A percentile compares a stretch with the other conserved stretches of the same genome.
These are phyloP conservation scores for Blastocystis sp. DNA, from an alignment of 352 stramenopile species.

Conservation along the genomic window DNA sequence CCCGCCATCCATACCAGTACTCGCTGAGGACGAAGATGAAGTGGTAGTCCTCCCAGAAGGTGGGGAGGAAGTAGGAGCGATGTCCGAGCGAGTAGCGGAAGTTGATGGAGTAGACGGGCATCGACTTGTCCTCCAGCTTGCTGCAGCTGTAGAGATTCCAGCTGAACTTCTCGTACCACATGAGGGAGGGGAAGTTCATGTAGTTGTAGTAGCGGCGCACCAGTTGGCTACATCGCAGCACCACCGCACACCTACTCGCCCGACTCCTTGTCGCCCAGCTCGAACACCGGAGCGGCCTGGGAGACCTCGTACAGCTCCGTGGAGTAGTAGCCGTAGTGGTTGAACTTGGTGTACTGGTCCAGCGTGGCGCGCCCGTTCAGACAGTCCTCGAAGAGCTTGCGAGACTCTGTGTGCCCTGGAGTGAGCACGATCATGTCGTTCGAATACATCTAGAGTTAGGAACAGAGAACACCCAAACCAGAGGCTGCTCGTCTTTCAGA, in stretches of 20 bases:
- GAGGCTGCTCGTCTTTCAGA: constrained; percentile 53
- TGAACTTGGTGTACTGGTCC: background rate
- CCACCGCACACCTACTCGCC: background rate
- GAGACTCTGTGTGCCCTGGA: background rate
- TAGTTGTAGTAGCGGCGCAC: constrained; percentile 34
- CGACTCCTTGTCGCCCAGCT: background rate
- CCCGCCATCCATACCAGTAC: background rate
- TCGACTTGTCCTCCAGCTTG: background rate
- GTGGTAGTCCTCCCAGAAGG: constrained; percentile 25
- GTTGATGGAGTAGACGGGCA: constrained; percentile 45
- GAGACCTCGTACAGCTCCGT: constrained; percentile 40
- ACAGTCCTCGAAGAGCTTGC: constrained; percentile 13
- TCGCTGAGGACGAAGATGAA: constrained; percentile 22
- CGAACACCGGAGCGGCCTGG: constrained; percentile 15
- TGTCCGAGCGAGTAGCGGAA: constrained; percentile 34
- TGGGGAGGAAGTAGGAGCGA: constrained; percentile 40
- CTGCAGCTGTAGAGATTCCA: constrained; percentile 51
- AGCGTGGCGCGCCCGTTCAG: background rate
- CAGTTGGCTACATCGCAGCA: background rate
- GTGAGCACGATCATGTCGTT: constrained; percentile 54
- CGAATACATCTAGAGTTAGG: constrained; percentile 18
- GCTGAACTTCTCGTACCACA: constrained; percentile 61
- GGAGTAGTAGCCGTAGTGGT: constrained; percentile 50
- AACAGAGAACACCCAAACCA: background rate
- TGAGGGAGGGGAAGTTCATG: constrained; percentile 25